These are phyloP conservation scores for Hygrophorus pudorinus DNA, from an alignment of 768 basidiomycete species.

Conservation along the genomic window DNA sequence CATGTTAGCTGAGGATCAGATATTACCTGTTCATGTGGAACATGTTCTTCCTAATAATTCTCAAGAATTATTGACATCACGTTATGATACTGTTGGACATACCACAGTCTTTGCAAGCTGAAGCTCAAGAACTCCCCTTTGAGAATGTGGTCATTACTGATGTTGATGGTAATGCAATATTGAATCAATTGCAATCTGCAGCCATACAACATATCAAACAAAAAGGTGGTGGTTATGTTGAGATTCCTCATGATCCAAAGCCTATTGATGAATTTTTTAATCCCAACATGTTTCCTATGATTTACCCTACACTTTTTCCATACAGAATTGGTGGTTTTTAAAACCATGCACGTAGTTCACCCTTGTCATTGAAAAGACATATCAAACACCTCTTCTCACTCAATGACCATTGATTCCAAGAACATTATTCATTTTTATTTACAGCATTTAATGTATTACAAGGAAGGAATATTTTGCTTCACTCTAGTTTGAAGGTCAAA, in stretches of 20 bases:
- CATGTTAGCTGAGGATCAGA: conserved; percentile 8
- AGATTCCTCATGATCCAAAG: conserved; percentile 20
- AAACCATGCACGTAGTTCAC: conserved; percentile 11
- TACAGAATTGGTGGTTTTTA: conserved; percentile 35
- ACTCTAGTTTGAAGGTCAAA: conserved; percentile 22
- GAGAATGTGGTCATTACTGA: conserved; percentile 21
- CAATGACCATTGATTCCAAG: conserved; percentile 22
- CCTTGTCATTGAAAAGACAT: conserved; percentile 23
- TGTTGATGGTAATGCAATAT: conserved; percentile 17
- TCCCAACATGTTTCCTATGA: conserved; percentile 26
- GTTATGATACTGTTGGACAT: conserved; percentile 9
- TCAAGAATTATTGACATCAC: conserved; percentile 6
- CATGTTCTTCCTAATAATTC: conserved; percentile 12
- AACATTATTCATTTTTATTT: conserved; percentile 32
- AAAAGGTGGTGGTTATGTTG: conserved; percentile 16
- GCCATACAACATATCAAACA: conserved; percentile 23
- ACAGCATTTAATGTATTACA: conserved; percentile 32
- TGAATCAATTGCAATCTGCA: conserved; percentile 21
- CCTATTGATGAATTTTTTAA: conserved; percentile 28
- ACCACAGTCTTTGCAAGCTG: background rate
- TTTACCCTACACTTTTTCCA: conserved; percentile 34
- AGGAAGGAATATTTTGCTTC: conserved; percentile 18
- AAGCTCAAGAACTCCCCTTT: conserved; percentile 5
- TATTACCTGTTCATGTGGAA: conserved; percentile 21
- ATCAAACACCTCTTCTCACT: conserved; percentile 23